phyloP scores from a whole-genome alignment of 2,329 filamentous ascomycete genomes.

The Aspergillus sp. region DNA sequence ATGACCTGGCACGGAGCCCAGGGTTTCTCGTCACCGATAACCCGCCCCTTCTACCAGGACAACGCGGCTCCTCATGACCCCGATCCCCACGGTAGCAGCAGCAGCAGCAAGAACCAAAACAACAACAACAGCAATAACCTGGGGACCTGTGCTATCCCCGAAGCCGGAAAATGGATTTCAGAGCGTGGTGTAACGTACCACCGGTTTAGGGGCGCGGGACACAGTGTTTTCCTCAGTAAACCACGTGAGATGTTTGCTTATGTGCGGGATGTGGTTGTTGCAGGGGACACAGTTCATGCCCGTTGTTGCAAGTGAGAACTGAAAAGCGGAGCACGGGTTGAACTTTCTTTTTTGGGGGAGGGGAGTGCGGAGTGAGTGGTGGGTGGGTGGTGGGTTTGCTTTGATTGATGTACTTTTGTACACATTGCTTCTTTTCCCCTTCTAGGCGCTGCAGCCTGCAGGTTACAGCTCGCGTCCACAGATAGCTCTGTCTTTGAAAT shows the following conservation, averaged over 20 bases:
- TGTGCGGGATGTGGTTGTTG: constrained; percentile 31
- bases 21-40: constrained; percentile 33
- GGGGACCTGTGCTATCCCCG: background rate
- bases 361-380: background rate
- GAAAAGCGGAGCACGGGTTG: background rate
- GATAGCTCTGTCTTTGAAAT: no score
- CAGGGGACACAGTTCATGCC: background rate
- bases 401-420: background rate
- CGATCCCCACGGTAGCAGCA: background rate
- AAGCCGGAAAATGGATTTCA: constrained; percentile 31
- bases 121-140: background rate
- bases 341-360: background rate
- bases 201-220: constrained; percentile 35
- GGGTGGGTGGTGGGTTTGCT: background rate
- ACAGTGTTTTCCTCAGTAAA: constrained; percentile 34
- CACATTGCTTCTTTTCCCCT: background rate
- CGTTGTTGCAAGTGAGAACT: constrained; percentile 20
- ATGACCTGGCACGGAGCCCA: constrained; percentile 42
- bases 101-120: background rate
- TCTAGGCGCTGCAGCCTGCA: background rate
- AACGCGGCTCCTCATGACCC: constrained; percentile 20
- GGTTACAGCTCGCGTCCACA: no score
- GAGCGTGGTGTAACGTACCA: constrained; percentile 39
- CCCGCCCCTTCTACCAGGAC: constrained; percentile 25
- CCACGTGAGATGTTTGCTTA: constrained; percentile 38